phyloP scores from a whole-genome alignment of 1,284 basidiomycete genomes.

The Bjerkandera adusta region DNA sequence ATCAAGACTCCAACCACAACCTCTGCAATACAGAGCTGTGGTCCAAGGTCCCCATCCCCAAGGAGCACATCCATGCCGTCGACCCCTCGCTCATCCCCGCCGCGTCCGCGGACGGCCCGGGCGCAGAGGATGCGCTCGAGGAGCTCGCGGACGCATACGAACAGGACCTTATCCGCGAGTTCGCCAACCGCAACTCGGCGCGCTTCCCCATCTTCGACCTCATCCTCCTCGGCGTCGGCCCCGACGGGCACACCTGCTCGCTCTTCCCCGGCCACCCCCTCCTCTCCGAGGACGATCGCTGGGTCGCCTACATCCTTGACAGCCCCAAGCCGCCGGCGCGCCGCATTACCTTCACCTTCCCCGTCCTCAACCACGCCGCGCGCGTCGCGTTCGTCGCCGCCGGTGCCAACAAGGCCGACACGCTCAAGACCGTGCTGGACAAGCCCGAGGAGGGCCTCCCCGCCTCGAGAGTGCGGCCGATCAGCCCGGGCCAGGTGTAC shows the following conservation, averaged over 20 bases:
- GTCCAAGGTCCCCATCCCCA: slow-evolving; percentile 81
- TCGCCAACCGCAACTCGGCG: slow-evolving; percentile 87
- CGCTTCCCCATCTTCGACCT: slow-evolving; percentile 95
- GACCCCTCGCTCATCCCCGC: slow-evolving; percentile 48
- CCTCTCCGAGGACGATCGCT: slow-evolving; percentile 82
- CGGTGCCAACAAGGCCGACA: slow-evolving; percentile 84
- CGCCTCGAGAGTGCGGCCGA: slow-evolving; percentile 79
- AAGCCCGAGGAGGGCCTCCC: slow-evolving; percentile 81
- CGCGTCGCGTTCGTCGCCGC: slow-evolving; percentile 86
- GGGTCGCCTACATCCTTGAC: slow-evolving; percentile 94
- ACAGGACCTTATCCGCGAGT: slow-evolving; percentile 87
- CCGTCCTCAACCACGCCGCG: slow-evolving; percentile 90
- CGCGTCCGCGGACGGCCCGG: slow-evolving; percentile 39
- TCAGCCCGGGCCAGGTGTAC: slow-evolving; percentile 79
- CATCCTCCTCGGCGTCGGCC: slow-evolving; percentile 90
- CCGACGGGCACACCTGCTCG: slow-evolving; percentile 95
- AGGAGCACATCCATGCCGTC: slow-evolving; percentile 83
- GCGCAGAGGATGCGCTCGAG: slow-evolving; percentile 72
- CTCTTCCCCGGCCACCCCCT: slow-evolving; percentile 93
- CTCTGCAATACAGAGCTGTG: slow-evolving; percentile 80
- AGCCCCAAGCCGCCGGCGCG: slow-evolving; percentile 92
- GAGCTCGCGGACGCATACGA: slow-evolving; percentile 93
- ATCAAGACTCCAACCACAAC: slow-evolving; percentile 89
- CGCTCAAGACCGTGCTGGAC: slow-evolving; percentile 76
- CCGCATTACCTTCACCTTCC: slow-evolving; percentile 89